Percentiles rank a stretch among this genome's conserved stretches.
Conservation (phyloP, 306 rosid genomes). For the Vigna reflexopilosa region DNA sequence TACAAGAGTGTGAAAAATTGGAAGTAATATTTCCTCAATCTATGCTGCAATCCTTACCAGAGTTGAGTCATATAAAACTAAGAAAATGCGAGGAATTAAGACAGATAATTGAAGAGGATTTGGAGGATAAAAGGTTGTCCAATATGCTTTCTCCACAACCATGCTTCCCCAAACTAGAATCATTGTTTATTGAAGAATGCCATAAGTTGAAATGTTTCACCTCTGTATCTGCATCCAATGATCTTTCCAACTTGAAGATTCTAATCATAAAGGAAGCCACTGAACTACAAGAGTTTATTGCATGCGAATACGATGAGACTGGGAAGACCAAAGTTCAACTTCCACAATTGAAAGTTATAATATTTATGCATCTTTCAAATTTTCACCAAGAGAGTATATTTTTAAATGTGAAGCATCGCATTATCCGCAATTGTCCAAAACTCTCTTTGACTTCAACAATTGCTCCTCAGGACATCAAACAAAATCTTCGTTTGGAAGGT, state of each 20-base stretch:
- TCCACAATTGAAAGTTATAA: slow-evolving; percentile 29
- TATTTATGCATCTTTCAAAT: slow-evolving; percentile 12
- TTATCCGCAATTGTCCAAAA: slow-evolving; percentile 33
- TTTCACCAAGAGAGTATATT: slow-evolving; percentile 24
- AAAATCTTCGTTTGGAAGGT: background rate
- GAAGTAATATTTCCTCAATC: slow-evolving; percentile 30
- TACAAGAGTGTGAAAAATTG: background rate
- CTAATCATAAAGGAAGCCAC: background rate
- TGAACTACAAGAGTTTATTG: background rate
- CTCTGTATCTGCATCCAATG: background rate
- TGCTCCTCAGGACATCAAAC: background rate
- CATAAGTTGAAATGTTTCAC: background rate
- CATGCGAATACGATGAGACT: background rate
- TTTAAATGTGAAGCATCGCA: background rate
- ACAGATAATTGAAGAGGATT: background rate
- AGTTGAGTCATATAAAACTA: background rate
- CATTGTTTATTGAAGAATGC: background rate
- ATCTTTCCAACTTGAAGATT: background rate
- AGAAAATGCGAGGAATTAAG: slow-evolving; percentile 12
- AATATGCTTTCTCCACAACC: too few relatives aligned
- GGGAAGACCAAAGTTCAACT: background rate
- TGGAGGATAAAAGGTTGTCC: background rate
- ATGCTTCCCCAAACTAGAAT: background rate
- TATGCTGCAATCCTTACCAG: slow-evolving; percentile 24
- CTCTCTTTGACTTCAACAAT: slow-evolving; percentile 28